Evolutionary conservation across 2,329 filamentous ascomycete species (phyloP), one percentile per base, ranked within the genome.

Genomic region (Clonostachys solani): DNA sequence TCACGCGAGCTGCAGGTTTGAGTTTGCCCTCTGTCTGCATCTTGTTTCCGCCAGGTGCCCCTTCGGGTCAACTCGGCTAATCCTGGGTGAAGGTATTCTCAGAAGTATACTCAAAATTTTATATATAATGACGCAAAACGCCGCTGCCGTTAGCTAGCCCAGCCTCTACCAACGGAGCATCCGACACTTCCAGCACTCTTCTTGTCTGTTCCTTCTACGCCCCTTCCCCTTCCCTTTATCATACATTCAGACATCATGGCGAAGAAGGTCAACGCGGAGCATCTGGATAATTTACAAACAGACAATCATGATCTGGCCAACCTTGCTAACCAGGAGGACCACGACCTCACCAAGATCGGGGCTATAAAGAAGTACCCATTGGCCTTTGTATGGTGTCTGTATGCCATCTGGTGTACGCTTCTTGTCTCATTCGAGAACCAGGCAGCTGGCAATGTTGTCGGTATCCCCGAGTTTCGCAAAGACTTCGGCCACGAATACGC

Each of bases 391-490:
- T 73, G 68, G 68, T 66, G 57, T 36, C 33, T 69, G 34, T 72
- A 62, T 49, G 65, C 66, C 29, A 60, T 67, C 8, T 73, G 66
- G 65, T 56, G 60, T 15, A 56, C 68, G 4, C 48, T 72, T 8
- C 61, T 71, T 17, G 62, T 66, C 42, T 60, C 57, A 33, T 72
- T 72, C 43, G 68, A 72, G 49, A 67, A 67, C 48, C 66, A 71
- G 49, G 69, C 68, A 17, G 55, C 62, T 5, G 67, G 68, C 6
- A 67, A 58, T 44, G 64, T 71, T 18, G 60, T 73, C 40, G 63
- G 67, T 18, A 68, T 74, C 16, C 71, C 71, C 3, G 49, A 67
- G 46, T 74, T 74, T 52, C 60, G 69, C 35, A 62, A 73, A 49
- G 70, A 74, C 51, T 74, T 74, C 53, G 71, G 69, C 1, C 52